Evolutionary conservation across 2,329 filamentous ascomycete genomes (phyloP).

Genomic region (Aspergillus texensis): DNA sequence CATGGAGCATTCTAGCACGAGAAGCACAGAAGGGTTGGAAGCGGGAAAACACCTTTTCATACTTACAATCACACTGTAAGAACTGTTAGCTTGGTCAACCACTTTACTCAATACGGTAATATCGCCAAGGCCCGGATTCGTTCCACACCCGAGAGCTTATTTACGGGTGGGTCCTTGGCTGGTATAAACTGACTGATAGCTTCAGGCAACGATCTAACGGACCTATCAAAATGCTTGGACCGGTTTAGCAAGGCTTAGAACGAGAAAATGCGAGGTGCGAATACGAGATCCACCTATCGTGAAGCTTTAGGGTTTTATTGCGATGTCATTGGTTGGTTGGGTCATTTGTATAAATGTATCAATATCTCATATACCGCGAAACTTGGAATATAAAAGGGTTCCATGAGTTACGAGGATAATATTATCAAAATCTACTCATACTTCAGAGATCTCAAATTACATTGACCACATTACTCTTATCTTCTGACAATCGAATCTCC

Average conservation of each 20-base stretch:
- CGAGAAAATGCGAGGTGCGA: constrained; percentile 2
- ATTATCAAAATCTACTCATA: background rate
- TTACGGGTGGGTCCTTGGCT: background rate
- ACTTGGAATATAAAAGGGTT: background rate
- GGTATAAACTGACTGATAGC: background rate
- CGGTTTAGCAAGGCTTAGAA: background rate
- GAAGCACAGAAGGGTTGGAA: too few relatives aligned
- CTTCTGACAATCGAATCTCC: background rate
- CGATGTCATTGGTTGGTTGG: background rate
- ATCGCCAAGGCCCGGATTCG: background rate
- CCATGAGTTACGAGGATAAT: background rate
- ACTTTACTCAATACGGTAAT: background rate
- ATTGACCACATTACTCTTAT: background rate
- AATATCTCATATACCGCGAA: background rate
- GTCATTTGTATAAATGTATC: background rate
- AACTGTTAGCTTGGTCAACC: too few relatives aligned
- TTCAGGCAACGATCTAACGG: background rate
- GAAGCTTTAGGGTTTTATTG: background rate
- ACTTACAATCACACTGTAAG: too few relatives aligned
- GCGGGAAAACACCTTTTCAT: too few relatives aligned
- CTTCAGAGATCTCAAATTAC: background rate
- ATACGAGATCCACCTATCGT: background rate
- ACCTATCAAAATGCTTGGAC: background rate
- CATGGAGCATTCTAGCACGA: too few relatives aligned
- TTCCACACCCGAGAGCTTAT: background rate